These are phyloP conservation scores for Diplodia intermedia DNA, from an alignment of 2,329 filamentous ascomycete species.

Conservation along the genomic window DNA sequence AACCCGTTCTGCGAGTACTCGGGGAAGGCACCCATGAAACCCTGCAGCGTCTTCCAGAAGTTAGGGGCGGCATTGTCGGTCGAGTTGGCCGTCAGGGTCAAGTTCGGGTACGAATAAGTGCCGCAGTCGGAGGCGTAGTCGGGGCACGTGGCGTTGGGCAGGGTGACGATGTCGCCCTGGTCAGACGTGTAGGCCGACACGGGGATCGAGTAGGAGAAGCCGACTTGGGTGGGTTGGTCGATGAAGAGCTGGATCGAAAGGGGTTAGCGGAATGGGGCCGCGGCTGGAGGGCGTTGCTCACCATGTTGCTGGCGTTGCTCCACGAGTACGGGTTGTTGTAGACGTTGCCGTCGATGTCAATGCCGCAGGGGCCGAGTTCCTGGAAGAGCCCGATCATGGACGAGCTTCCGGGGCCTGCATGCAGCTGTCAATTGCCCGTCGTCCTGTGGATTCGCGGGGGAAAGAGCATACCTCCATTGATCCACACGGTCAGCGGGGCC, in stretches of 20 bases:
- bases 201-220: constrained; percentile 62
- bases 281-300: constrained; percentile 17
- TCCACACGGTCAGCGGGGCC: constrained; percentile 66
- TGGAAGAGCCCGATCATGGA: constrained; percentile 64
- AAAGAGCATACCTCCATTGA: constrained; percentile 46
- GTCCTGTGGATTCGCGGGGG: not conserved
- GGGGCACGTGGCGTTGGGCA: constrained; percentile 58
- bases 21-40: constrained; percentile 68
- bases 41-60: constrained; percentile 67
- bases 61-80: constrained; percentile 62
- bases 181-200: constrained; percentile 51
- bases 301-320: constrained; percentile 69
- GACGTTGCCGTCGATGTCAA: constrained; percentile 56
- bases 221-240: constrained; percentile 68
- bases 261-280: not conserved
- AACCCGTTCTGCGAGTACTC: constrained; percentile 56
- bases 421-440: not conserved
- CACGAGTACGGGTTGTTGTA: constrained; percentile 69
- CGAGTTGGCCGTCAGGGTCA: constrained; percentile 59
- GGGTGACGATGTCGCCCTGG: constrained; percentile 48
- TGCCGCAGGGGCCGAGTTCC: constrained; percentile 61
- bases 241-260: constrained; percentile 62
- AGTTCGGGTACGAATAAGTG: constrained; percentile 62
- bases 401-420: constrained; percentile 61
- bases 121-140: constrained; percentile 62